phyloP scores from a whole-genome alignment of 257 asterid species.

The Plantago ovata region DNA sequence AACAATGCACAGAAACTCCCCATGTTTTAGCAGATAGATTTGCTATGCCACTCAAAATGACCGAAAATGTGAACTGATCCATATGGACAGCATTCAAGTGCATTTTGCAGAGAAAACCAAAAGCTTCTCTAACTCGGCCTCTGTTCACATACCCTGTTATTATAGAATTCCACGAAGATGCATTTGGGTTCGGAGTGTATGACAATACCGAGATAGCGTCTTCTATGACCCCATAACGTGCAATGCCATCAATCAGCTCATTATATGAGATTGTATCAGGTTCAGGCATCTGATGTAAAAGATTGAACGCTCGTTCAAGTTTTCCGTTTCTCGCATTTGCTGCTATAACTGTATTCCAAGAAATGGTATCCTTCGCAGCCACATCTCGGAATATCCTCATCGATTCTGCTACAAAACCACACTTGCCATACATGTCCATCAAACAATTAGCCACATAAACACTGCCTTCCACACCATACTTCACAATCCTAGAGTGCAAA shows the following conservation, averaged over 20 bases:
- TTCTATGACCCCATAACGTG: constrained; percentile 59
- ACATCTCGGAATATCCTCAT: constrained; percentile 35
- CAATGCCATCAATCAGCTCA: constrained; percentile 65
- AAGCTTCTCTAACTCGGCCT: constrained; percentile 45
- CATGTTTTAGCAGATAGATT: constrained; percentile 40
- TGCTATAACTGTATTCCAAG: constrained; percentile 78
- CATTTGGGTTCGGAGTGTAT: constrained; percentile 52
- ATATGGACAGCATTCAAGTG: constrained; percentile 33
- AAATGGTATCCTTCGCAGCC: constrained; percentile 44
- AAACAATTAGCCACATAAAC: constrained; percentile 44
- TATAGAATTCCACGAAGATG: constrained; percentile 88
- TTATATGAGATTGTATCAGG: constrained; percentile 69
- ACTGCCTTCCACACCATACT: constrained; percentile 44
- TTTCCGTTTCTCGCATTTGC: constrained; percentile 69
- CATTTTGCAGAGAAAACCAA: constrained; percentile 55
- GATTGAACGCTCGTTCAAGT: constrained; percentile 46
- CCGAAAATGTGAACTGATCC: constrained; percentile 80
- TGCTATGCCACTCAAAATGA: constrained; percentile 66
- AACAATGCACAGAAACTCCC: constrained; percentile 59
- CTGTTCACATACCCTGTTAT: constrained; percentile 68
- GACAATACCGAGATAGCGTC: constrained; percentile 49
- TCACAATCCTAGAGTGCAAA: constrained; percentile 75
- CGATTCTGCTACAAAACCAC: constrained; percentile 48
- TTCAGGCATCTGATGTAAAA: constrained; percentile 49
- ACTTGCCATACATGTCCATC: constrained; percentile 86